phyloP scores from a whole-genome alignment of 495 filamentous ascomycete species.

The Cladorrhinum samala region DNA sequence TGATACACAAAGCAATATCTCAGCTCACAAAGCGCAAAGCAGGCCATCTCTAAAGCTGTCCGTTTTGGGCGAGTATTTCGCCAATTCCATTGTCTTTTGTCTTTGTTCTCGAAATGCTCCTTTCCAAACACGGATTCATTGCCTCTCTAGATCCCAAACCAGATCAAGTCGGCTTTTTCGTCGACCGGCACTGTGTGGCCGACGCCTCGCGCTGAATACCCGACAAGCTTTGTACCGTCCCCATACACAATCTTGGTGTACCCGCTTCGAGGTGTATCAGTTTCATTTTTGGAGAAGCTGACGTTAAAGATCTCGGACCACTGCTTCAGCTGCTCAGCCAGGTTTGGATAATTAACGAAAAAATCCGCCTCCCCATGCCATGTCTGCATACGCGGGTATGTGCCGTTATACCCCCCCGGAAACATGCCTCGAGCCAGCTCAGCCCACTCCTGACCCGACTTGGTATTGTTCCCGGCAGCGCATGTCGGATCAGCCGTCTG shows the following conservation, averaged over 20 bases:
- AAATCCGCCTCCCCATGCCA: constrained; percentile 46
- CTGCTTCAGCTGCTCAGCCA: constrained; percentile 47
- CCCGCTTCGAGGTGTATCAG: constrained; percentile 28
- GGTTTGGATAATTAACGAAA: constrained; percentile 38
- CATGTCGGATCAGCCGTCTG: constrained; percentile 29
- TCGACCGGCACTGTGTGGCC: constrained; percentile 44
- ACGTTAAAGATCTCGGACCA: constrained; percentile 43
- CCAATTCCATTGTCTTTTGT: neutral
- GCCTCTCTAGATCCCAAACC: constrained; percentile 24
- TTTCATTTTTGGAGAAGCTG: constrained; percentile 23
- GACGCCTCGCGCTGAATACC: constrained; percentile 39
- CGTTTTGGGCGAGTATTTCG: neutral
- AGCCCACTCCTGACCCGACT: constrained; percentile 39
- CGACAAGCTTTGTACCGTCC: constrained; percentile 33
- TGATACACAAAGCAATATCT: too few relatives aligned
- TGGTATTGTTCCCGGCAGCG: constrained; percentile 35
- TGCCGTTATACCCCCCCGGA: constrained; percentile 21
- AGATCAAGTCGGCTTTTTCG: constrained; percentile 33
- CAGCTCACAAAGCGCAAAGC: neutral
- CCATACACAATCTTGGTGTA: constrained; percentile 43
- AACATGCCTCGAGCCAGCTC: constrained; percentile 40
- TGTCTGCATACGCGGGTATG: constrained; percentile 51
- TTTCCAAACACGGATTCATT: neutral
- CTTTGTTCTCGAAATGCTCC: neutral
- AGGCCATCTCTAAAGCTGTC: neutral